Base-by-base conservation (phyloP, 345 rosid genomes). In the Dipteronia sinensis region DNA sequence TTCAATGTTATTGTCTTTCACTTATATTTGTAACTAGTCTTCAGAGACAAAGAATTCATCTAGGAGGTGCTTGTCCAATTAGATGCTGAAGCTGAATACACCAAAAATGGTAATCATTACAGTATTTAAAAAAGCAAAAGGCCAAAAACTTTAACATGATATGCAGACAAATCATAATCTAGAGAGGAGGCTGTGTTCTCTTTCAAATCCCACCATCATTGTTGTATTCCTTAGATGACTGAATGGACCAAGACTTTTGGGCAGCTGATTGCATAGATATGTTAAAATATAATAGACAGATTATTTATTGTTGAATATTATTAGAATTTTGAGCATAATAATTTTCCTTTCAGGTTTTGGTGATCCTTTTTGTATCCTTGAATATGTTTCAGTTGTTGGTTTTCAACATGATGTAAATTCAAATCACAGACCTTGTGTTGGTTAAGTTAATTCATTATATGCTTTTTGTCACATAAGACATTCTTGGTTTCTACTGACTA, bases 11-110 rank as follows among this genome's bases (percentile, higher is more conserved):
- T 4, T 5, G 1, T 70, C 27, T 59, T 56, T 59, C 38, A 27
- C 3, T 46, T 47, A 16, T 27, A 64, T 46, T 42, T 42, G 46
- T 64, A 47, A 47, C 66, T 63, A 34, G 31, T 46, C 77, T 38
- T 40, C 15, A 13, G 53, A 56, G 53, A 29, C 25, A 23, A 64
- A 49, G 62, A 47, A 64, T 63, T 34, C 68, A 27, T 64, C 62
- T 74, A 64, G 68, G 51, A 64, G 19, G 53, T 63, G 29, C 65
- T 72, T 72, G 66, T 71, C 27, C 29, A n/a, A 55, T 9, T 71
- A 51, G n/a, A 4, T 12, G 38, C 67, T 72, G 38, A 63, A 56
- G 44, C 42, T 7, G 7, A 72, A 72, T 40, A 58, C 66, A 34
- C 2, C 61, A 72, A 19, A 56, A 23, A 72, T 40, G 20, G 27